Evolutionary conservation across 2,329 filamentous ascomycete genomes (phyloP).

Genomic region (Phyllosticta paracitricarpa): DNA sequence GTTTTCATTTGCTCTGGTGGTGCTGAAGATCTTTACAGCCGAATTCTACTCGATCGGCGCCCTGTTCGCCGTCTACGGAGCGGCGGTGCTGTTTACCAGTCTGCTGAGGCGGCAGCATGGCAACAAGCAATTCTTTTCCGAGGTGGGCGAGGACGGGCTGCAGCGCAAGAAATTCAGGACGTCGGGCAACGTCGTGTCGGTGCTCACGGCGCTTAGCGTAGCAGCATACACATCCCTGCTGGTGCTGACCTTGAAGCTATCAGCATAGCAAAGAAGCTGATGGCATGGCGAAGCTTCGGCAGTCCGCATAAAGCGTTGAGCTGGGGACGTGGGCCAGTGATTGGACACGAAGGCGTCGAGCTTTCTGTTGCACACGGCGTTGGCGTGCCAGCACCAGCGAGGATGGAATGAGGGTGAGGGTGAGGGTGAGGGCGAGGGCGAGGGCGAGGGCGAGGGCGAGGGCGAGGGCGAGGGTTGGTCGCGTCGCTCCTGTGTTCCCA

Average conservation of each 20-base stretch:
- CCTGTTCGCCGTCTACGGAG: constrained; percentile 84
- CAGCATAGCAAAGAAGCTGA: background rate
- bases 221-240: constrained; percentile 52
- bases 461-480: background rate
- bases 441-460: background rate
- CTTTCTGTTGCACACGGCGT: background rate
- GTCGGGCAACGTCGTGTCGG: constrained; percentile 55
- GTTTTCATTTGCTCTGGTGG: constrained; percentile 88
- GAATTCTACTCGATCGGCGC: constrained; percentile 98
- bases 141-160: constrained; percentile 49
- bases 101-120: constrained; percentile 82
- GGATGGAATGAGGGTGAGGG: background rate
- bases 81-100: constrained; percentile 71
- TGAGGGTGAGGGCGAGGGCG: background rate
- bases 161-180: constrained; percentile 54
- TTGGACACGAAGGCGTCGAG: background rate
- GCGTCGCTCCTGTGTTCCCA: background rate
- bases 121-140: constrained; percentile 83
- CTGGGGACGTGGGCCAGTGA: background rate
- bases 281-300: too few species aligned
- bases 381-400: background rate
- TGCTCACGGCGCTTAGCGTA: constrained; percentile 51
- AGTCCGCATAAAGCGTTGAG: background rate
- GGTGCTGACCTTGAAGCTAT: constrained; percentile 43
- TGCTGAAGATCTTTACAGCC: constrained; percentile 90